Conservation (phyloP, 495 filamentous ascomycete species). For the Neurospora africana region DNA sequence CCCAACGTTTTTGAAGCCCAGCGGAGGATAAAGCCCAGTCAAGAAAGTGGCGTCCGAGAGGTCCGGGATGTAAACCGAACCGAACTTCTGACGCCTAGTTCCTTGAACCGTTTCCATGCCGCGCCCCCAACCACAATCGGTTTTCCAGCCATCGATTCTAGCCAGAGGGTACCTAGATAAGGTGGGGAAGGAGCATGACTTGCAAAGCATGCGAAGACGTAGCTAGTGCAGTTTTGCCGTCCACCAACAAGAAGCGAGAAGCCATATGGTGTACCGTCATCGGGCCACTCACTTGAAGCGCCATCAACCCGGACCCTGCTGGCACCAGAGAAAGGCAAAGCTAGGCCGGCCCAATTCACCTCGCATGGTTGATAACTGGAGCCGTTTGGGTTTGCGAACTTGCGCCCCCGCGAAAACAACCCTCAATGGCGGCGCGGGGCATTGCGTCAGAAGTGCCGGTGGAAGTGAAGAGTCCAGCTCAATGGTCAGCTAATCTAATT, state of each 20-base stretch:
- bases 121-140: not conserved
- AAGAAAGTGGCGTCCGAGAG: not conserved
- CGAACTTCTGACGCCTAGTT: not conserved
- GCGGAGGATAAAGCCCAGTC: not conserved
- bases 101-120: not conserved
- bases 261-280: slow-evolving; percentile 5
- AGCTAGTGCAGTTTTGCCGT: slow-evolving; percentile 7
- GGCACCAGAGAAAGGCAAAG: slow-evolving; percentile 7
- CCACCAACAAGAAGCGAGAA: slow-evolving; percentile 9
- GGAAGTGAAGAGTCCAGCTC: not conserved
- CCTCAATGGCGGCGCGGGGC: slow-evolving; percentile 4
- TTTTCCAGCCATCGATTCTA: not conserved
- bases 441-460: slow-evolving; percentile 14
- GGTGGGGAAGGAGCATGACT: slow-evolving; percentile 23
- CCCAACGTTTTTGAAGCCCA: not conserved
- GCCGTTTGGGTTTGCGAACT: not conserved
- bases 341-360: slow-evolving; percentile 11
- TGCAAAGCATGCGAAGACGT: slow-evolving; percentile 19
- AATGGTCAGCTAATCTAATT: not conserved
- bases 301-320: slow-evolving; percentile 14
- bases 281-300: slow-evolving; percentile 15
- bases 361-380: slow-evolving; percentile 10
- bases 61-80: not conserved
- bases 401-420: not conserved
- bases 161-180: not conserved